These are phyloP conservation scores for Malus domestica DNA, from an alignment of 306 rosid genomes.

Conservation along the genomic window DNA sequence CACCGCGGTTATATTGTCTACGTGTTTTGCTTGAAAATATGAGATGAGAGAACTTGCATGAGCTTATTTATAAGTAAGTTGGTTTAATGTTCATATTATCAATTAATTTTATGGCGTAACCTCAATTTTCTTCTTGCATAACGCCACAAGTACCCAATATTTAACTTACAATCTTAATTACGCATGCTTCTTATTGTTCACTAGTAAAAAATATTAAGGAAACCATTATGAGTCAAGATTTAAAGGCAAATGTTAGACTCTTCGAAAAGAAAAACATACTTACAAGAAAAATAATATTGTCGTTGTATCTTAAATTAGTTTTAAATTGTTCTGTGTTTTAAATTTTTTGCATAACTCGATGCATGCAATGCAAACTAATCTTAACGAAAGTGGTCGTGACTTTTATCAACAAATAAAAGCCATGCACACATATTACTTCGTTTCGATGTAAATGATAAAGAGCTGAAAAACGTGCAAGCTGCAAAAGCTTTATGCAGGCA, in stretches of 20 bases:
- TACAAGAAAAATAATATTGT: too few species aligned
- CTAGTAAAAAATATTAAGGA: background rate
- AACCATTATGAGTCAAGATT: background rate
- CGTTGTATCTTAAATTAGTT: too few species aligned
- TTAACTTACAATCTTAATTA: background rate
- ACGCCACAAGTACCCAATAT: background rate
- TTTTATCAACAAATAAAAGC: slow-evolving; percentile 5
- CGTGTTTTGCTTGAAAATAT: too few species aligned
- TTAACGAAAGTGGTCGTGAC: background rate
- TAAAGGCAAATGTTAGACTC: background rate
- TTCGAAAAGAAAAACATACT: background rate
- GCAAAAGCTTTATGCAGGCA: background rate
- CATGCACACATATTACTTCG: background rate
- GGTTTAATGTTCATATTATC: too few species aligned
- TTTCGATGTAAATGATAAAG: background rate
- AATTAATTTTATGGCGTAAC: too few species aligned
- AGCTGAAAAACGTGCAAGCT: background rate
- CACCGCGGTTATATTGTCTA: too few species aligned
- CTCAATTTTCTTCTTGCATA: background rate
- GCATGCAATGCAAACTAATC: background rate
- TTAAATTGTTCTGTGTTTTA: background rate
- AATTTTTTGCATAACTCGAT: background rate
- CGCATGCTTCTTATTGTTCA: background rate
- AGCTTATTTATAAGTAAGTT: too few species aligned
- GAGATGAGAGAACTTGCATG: too few species aligned